Evolutionary conservation across 2,329 filamentous ascomycete genomes (phyloP).

Genomic region (Chaetoscypha palmicola): DNA sequence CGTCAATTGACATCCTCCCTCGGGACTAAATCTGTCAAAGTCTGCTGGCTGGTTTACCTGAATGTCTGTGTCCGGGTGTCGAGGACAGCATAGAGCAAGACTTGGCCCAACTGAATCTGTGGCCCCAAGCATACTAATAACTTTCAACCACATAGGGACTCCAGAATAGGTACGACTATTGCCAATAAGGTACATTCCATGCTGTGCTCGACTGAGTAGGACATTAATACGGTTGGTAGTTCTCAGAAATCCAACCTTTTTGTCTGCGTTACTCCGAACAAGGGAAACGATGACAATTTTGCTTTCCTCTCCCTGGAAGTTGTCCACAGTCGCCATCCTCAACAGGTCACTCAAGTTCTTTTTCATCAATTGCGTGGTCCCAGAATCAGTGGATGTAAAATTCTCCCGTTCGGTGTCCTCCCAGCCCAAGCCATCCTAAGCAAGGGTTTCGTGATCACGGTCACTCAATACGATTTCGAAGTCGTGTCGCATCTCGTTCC

Average conservation of each 20-base stretch:
- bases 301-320: conserved; percentile 64
- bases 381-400: no score
- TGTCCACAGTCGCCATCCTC: conserved; percentile 57
- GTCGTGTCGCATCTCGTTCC: conserved; percentile 19
- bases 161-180: conserved; percentile 50
- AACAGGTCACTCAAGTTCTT: conserved; percentile 25
- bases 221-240: conserved; percentile 65
- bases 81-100: conserved; percentile 51
- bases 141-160: conserved; percentile 57
- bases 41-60: conserved; percentile 9
- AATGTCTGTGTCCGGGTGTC: conserved; percentile 44
- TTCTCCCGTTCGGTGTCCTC: no score
- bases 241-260: conserved; percentile 57
- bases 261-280: conserved; percentile 58
- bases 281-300: conserved; percentile 64
- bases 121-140: conserved; percentile 44
- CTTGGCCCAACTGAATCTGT: conserved; percentile 41
- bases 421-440: conserved; percentile 15
- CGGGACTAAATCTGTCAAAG: conserved; percentile 4
- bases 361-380: conserved; percentile 12
- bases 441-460: conserved; percentile 20
- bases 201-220: conserved; percentile 56
- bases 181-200: conserved; percentile 67
- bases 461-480: conserved; percentile 31
- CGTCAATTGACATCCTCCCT: conserved; percentile 17